Conservation (phyloP, 2,329 filamentous ascomycete species). For the Malbranchea zuffiana region DNA sequence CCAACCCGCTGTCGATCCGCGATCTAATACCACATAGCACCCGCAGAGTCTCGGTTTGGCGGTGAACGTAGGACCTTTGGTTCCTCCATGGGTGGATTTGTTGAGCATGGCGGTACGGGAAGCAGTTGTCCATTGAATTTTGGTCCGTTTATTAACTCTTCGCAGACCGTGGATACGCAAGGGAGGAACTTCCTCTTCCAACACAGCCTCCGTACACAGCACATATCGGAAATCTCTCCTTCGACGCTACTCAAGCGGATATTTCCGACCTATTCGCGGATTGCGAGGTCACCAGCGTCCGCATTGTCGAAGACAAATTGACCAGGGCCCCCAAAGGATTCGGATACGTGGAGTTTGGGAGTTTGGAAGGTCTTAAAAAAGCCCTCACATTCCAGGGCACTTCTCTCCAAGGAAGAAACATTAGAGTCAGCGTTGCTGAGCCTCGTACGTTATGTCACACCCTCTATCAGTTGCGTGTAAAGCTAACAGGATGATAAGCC, state of each 20-base stretch:
- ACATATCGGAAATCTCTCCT: slow-evolving; percentile 92
- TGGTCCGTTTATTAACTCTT: slow-evolving; percentile 7
- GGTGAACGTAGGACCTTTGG: slow-evolving; percentile 41
- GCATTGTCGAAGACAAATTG: slow-evolving; percentile 93
- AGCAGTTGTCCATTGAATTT: slow-evolving; percentile 7
- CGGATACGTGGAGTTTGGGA: slow-evolving; percentile 89
- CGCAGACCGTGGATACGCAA: slow-evolving; percentile 31
- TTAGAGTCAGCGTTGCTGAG: slow-evolving; percentile 91
- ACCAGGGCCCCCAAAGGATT: slow-evolving; percentile 94
- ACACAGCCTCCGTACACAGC: slow-evolving; percentile 90
- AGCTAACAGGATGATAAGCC: slow-evolving; percentile 43
- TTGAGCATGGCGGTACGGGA: slow-evolving; percentile 27
- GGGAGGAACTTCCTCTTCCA: slow-evolving; percentile 72
- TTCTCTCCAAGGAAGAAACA: slow-evolving; percentile 75
- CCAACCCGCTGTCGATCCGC: slow-evolving; percentile 10
- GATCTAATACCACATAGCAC: slow-evolving; percentile 19
- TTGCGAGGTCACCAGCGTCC: slow-evolving; percentile 79
- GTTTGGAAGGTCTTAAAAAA: slow-evolving; percentile 79
- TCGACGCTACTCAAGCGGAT: slow-evolving; percentile 76
- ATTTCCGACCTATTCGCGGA: slow-evolving; percentile 76
- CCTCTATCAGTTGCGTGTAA: background rate
- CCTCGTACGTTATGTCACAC: slow-evolving; percentile 60
- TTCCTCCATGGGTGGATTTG: slow-evolving; percentile 26
- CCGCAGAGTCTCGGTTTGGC: slow-evolving; percentile 37
- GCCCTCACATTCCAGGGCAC: slow-evolving; percentile 73